Evolutionary conservation across 176 grass and related monocot species (phyloP).

Genomic region (Eragrostis curvula): DNA sequence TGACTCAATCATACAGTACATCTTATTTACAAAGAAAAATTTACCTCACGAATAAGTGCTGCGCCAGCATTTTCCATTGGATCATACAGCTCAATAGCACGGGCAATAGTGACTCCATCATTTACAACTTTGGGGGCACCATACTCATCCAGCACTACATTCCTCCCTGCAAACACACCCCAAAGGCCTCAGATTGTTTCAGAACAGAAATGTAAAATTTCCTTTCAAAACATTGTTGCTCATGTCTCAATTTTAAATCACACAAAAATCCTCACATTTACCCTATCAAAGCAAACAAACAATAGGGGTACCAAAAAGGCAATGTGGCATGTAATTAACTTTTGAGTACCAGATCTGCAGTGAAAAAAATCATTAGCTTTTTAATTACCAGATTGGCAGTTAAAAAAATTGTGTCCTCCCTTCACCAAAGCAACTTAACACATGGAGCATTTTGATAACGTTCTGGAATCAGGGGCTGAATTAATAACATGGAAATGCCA

Average conservation of each 20-base stretch:
- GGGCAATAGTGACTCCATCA: constrained; percentile 78
- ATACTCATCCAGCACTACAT: constrained; percentile 74
- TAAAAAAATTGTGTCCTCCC: neutral
- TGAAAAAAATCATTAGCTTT: neutral
- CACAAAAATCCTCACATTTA: neutral
- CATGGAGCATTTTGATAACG: neutral
- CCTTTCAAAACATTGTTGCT: neutral
- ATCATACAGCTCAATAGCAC: constrained; percentile 71
- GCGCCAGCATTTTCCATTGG: constrained; percentile 86
- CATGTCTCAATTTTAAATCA: neutral
- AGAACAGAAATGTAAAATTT: neutral
- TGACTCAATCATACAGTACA: neutral
- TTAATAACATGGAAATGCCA: neutral
- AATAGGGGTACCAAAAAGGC: neutral
- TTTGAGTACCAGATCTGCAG: neutral
- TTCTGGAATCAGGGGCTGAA: neutral
- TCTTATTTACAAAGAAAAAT: neutral
- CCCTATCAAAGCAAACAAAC: neutral
- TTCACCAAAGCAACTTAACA: neutral
- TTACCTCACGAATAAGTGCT: constrained; percentile 68
- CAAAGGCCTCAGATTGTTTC: constrained; percentile 12
- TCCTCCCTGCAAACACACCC: constrained; percentile 55
- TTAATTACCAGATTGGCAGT: neutral
- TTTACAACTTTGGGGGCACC: constrained; percentile 70
- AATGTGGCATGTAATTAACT: neutral